Evolutionary conservation across 2,329 filamentous ascomycete species (phyloP), one percentile per base, ranked within the genome.

Genomic region (Fusarium sp.): DNA sequence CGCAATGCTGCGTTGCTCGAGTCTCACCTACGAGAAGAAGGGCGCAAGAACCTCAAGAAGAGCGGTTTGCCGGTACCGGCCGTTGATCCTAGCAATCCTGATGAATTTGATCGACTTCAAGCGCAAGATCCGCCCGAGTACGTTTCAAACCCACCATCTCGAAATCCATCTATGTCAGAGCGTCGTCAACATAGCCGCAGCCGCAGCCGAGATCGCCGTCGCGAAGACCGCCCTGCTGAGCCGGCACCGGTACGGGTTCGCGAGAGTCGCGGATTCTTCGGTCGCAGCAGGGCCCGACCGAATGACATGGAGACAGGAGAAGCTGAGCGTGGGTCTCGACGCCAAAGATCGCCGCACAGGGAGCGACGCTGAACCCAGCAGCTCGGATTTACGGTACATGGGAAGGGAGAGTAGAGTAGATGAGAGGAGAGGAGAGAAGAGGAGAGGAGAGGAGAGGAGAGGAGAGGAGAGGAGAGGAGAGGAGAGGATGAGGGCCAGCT

Each of bases 1-100:
- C 89, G 89, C 74, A 96, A 95, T 73, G 89, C 92, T 8, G 86
- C 91, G 38, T 79, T 93, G 4, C 83, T 93, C 18, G 91, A 93
- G 77, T 82, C 89, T 49, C 85, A 91, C 71, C 84, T 96, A 57
- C 87, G 92, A 46, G 84, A 90, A 70, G 89, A 91, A 77, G 92
- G 92, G 63, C 87, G 88, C 74, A 86, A 86, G 69, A 85, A 85
- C 49, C 76, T 89, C 14, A 81, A 82, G 43, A 76, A 81, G 50
- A 83, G 80, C 52, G 86, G 86, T 22, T 76, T 82, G 29, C 81
- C 84, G 14, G 57, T 86, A 32, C 85, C 85, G 8, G 78, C 81
- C 5, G 67, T 83, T 56, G 86, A 88, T 70, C 86, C 86, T 16
- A 88, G 84, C 73, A 83, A 88, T 60, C 82, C 86, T 11, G 81